phyloP scores from a whole-genome alignment of 805 yeast genomes.

The Metschnikowia baotianmanensis region DNA sequence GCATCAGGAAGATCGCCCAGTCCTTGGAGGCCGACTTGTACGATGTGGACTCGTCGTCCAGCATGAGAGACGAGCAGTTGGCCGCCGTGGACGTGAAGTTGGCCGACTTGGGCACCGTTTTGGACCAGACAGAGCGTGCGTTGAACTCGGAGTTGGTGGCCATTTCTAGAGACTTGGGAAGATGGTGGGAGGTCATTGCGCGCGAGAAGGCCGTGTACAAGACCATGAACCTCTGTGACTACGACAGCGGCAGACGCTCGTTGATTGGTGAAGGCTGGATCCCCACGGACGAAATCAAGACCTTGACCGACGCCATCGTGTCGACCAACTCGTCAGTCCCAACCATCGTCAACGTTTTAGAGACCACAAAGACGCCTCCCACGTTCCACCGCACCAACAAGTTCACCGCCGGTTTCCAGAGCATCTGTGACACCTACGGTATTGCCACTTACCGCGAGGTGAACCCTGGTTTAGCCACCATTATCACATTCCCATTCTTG shows the following conservation, averaged over 20 bases:
- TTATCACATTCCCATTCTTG: constrained; percentile 96
- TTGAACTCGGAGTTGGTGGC: constrained; percentile 69
- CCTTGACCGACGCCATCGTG: constrained; percentile 65
- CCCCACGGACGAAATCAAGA: constrained; percentile 71
- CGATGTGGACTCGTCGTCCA: constrained; percentile 47
- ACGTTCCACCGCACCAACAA: constrained; percentile 94
- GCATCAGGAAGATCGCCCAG: constrained; percentile 81
- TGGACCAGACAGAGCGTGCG: constrained; percentile 29
- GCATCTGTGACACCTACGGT: constrained; percentile 94
- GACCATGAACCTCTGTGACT: constrained; percentile 74
- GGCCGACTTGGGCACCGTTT: constrained; percentile 34
- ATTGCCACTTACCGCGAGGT: constrained; percentile 90
- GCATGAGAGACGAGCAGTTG: constrained; percentile 32
- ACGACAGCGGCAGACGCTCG: constrained; percentile 80
- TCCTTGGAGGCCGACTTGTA: constrained; percentile 83
- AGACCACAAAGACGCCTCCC: constrained; percentile 87
- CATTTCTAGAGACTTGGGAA: constrained; percentile 68
- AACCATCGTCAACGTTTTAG: constrained; percentile 55
- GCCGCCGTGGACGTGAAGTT: constrained; percentile 26
- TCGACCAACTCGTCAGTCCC: constrained; percentile 56
- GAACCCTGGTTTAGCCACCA: constrained; percentile 93
- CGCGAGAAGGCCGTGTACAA: constrained; percentile 84
- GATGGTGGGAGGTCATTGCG: constrained; percentile 45
- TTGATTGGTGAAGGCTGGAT: constrained; percentile 97
- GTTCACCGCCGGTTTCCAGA: constrained; percentile 90